Base-by-base conservation (phyloP, 352 stramenopile genomes). In the Pythium aristosporum region DNA sequence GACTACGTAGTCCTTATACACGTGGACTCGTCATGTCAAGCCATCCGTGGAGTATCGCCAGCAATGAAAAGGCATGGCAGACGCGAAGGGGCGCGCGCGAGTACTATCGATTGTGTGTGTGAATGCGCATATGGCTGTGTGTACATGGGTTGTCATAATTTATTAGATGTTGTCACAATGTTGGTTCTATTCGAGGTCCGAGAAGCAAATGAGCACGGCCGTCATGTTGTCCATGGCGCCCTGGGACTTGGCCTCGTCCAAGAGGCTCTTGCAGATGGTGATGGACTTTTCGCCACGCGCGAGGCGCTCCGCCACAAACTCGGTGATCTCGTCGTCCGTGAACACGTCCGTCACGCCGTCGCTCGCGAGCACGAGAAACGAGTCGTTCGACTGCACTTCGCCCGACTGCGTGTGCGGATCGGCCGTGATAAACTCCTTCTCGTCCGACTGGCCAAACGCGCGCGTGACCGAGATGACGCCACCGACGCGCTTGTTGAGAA, bases 201-300 rank as follows among this genome's bases (percentile, higher is more conserved):
- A 77, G 39, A 91, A 87, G 79, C 80, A 74, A 41, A 94, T 80
- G 61, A 94, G 76, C 56, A 91, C 78, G 30, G 75, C 81, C 23
- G 81, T 92, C 82, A 94, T 91, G 69, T 94, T 94, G 76, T 94
- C 85, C 73, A 84, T 83, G 44, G 85, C 82, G 30, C 81, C 82
- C 56, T 80, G 74, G 32, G 62, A 59, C 63, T 91, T 91, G 23
- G 82, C 81, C 47, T 87, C 68, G n/a, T 89, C 78, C 13, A 94
- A 69, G 25, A 94, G 55, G 53, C 74, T 73, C 57, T 80, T 80
- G 68, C 81, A 88, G 65, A 91, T 82, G 8, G 67, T 69, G 51
- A 84, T 72, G 25, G 77, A 74, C 21, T 77, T 78, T 41, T 85
- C 77, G 23, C 80, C 79, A 16, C 68, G 67, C 13, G 58, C 53